Evolutionary conservation across 1,284 basidiomycete species (phyloP), one percentile per base, ranked within the genome.

Genomic region (Tremellales sp.): DNA sequence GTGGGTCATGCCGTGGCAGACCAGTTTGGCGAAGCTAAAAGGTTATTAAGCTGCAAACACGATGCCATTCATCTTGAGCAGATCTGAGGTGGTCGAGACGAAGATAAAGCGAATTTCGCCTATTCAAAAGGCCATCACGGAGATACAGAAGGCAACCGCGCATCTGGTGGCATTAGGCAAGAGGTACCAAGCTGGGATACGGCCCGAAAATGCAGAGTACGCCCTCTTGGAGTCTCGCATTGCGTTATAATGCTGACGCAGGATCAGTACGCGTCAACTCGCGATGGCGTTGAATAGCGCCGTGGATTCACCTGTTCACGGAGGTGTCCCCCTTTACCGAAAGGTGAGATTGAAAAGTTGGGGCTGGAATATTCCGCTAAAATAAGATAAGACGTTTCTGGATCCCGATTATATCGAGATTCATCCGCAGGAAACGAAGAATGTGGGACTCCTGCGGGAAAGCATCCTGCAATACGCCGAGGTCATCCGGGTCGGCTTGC

Each of bases 51-150:
- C 73, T 44, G 89, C 93, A 67, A 89, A 94, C 58, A 79, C 82
- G 0, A 90, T 98, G 72, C 94, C 94, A 0, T 92, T 90, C 0
- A 86, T 97, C 3, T 78, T 97, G 29, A 83, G 87, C 34, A 81
- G 94, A 14, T 92, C 90, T 5, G 91, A 97, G 64, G 82, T 97
- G 25, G 76, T 91, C n/a, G 82, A 81, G 31, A 75, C 84, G 29
- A 78, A 84, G 35, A 75, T 86, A 29, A 76, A 83, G 40, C 86
- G 94, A 68, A 83, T 95, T 43, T 89, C 88, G 5, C 92, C 94
- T 0, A 76, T 97, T 13, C 85, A 91, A 60, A 85, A 81, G 50
- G 92, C 93, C 1, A 74, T 95, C 5, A 77, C 79, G 24, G 89
- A 92, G 50, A 82, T 97, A 3, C 81, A 85, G 18, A 58, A 56